phyloP scores from a whole-genome alignment of 1,284 basidiomycete genomes.

The Apiotrichum brassicae region DNA sequence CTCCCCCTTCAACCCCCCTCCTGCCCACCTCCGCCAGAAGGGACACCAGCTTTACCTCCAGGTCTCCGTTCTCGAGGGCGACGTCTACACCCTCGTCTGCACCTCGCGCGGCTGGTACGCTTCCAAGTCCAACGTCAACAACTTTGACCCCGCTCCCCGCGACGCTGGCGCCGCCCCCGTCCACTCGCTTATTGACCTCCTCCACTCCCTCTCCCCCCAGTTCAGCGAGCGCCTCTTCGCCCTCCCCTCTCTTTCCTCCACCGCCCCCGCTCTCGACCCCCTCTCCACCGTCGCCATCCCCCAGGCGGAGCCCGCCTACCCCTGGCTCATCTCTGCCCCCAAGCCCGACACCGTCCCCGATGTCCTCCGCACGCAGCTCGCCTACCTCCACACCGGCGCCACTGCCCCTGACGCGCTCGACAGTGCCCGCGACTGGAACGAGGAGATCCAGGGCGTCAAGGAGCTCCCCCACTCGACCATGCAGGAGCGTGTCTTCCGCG shows the following conservation, averaged over 20 bases:
- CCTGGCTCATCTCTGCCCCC: slow-evolving; percentile 49
- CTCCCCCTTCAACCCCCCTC: slow-evolving; percentile 56
- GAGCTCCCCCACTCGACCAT: slow-evolving; percentile 51
- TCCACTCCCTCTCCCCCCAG: slow-evolving; percentile 48
- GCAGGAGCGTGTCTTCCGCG: slow-evolving; percentile 52
- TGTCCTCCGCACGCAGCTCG: slow-evolving; percentile 52
- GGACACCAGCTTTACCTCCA: slow-evolving; percentile 55
- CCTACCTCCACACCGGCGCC: slow-evolving; percentile 54
- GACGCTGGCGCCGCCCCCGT: slow-evolving; percentile 36
- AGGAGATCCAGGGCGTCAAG: slow-evolving; percentile 54
- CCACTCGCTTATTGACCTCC: slow-evolving; percentile 52
- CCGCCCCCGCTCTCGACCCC: slow-evolving; percentile 38
- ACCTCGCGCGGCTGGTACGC: slow-evolving; percentile 54
- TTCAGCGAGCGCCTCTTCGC: slow-evolving; percentile 45
- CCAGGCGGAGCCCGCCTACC: slow-evolving; percentile 52
- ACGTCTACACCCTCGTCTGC: slow-evolving; percentile 52
- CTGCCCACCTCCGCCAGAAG: slow-evolving; percentile 51
- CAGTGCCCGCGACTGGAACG: slow-evolving; percentile 56
- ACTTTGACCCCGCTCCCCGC: slow-evolving; percentile 49
- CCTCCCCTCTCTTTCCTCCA: slow-evolving; percentile 33
- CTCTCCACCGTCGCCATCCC: slow-evolving; percentile 51
- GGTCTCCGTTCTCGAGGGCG: slow-evolving; percentile 53
- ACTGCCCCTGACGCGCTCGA: slow-evolving; percentile 51
- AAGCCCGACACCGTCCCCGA: slow-evolving; percentile 48
- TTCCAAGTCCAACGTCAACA: slow-evolving; percentile 48